phyloP scores from a whole-genome alignment of 441 rosid species.

The Euphorbia celastroides region DNA sequence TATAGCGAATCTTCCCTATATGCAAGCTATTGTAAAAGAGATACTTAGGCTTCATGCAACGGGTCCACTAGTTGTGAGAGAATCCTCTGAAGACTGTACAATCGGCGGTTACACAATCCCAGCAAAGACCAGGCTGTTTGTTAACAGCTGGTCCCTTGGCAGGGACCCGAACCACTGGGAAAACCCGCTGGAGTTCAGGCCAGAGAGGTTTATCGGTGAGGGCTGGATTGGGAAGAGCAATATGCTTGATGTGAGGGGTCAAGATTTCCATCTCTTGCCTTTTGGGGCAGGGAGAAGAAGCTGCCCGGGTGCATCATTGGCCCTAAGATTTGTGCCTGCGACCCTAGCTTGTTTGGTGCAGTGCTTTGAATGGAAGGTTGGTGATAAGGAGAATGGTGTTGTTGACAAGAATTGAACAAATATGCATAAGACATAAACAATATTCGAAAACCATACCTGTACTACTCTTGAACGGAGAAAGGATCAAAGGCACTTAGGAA shows the following conservation, averaged over 20 bases:
- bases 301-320: slow-evolving; percentile 57
- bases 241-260: slow-evolving; percentile 43
- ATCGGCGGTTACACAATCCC: slow-evolving; percentile 53
- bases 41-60: slow-evolving; percentile 46
- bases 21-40: slow-evolving; percentile 30
- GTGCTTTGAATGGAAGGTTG: slow-evolving; percentile 55
- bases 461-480: no score
- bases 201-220: slow-evolving; percentile 52
- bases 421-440: no score
- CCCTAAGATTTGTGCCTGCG: slow-evolving; percentile 40
- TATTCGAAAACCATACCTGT: no score
- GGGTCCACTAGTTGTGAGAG: slow-evolving; percentile 53
- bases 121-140: slow-evolving; percentile 43
- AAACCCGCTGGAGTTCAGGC: slow-evolving; percentile 46
- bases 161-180: slow-evolving; percentile 64
- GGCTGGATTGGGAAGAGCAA: slow-evolving; percentile 28
- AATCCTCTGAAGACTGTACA: slow-evolving; percentile 42
- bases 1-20: slow-evolving; percentile 28
- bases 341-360: slow-evolving; percentile 53
- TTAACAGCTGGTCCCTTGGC: slow-evolving; percentile 53
- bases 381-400: slow-evolving; percentile 28
- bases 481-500: no score
- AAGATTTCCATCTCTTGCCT: slow-evolving; percentile 39
- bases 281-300: slow-evolving; percentile 78
- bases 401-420: slow-evolving; percentile 62